Percentiles rank a stretch among this genome's conserved stretches.
Conservation (phyloP, 2,329 filamentous ascomycete genomes). For the Beauveria scarabaeidicola region DNA sequence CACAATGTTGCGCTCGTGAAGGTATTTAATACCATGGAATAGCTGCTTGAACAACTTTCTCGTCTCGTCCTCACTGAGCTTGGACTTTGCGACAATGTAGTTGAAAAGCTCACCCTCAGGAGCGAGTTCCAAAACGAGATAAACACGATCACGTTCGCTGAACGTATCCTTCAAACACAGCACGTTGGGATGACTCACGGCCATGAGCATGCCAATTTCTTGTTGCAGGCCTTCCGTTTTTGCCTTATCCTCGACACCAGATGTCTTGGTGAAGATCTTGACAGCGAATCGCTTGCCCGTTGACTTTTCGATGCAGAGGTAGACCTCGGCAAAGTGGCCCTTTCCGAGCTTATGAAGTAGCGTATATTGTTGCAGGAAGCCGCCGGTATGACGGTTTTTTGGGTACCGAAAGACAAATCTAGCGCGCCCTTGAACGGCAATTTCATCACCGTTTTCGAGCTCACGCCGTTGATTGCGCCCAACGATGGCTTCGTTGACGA, state of each 20-base stretch:
- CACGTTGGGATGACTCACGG: conserved; percentile 90
- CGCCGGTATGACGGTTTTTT: conserved; percentile 60
- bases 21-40: conserved; percentile 88
- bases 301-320: conserved; percentile 78
- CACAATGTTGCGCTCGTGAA: conserved; percentile 95
- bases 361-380: conserved; percentile 79
- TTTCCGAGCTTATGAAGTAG: conserved; percentile 82
- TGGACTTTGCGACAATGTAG: conserved; percentile 83
- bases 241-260: conserved; percentile 72
- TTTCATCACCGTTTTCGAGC: conserved; percentile 81
- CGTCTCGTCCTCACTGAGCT: conserved; percentile 74
- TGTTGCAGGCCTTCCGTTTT: conserved; percentile 84
- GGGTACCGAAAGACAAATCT: conserved; percentile 92
- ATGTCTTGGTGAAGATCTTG: conserved; percentile 85
- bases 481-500: conserved; percentile 83
- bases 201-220: conserved; percentile 93
- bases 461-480: conserved; percentile 88
- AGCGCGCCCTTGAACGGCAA: conserved; percentile 75
- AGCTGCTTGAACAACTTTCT: conserved; percentile 84
- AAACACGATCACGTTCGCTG: conserved; percentile 82
- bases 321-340: conserved; percentile 91
- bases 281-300: conserved; percentile 80
- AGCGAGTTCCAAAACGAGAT: conserved; percentile 83
- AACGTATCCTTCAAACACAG: conserved; percentile 93
- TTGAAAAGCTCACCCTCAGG: conserved; percentile 95